Conservation (phyloP, 2,329 filamentous ascomycete species). For the Uncinocarpus reesii region DNA sequence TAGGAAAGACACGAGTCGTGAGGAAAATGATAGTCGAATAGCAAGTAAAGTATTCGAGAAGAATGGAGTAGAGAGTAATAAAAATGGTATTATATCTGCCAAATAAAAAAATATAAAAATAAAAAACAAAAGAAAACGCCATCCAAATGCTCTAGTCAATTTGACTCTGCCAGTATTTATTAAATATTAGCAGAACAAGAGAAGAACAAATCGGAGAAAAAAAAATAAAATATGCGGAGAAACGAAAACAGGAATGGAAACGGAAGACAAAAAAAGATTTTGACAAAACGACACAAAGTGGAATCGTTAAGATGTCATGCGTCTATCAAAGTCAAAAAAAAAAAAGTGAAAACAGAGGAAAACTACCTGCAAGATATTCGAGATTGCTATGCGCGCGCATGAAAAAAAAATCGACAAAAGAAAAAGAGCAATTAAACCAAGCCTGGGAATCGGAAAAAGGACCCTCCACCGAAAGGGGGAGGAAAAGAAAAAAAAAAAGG, state of each 20-base stretch:
- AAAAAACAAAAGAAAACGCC: constrained; percentile 8
- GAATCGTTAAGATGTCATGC: constrained; percentile 12
- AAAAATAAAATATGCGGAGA: background rate
- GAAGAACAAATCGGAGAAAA: background rate
- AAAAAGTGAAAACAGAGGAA: background rate
- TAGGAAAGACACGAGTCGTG: background rate
- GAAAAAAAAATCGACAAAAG: background rate
- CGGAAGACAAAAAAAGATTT: background rate
- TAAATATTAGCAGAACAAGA: constrained; percentile 7
- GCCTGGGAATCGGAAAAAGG: background rate
- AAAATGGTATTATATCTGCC: background rate
- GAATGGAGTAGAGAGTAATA: background rate
- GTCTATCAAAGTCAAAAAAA: constrained; percentile 11
- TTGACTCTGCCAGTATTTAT: constrained; percentile 8
- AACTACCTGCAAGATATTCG: background rate
- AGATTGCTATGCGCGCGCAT: background rate
- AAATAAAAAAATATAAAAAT: background rate
- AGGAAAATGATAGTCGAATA: background rate
- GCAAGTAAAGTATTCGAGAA: background rate
- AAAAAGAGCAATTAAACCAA: too few species aligned
- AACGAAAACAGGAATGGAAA: background rate
- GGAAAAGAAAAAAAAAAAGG: background rate
- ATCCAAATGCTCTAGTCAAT: constrained; percentile 14
- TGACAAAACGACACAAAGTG: background rate
- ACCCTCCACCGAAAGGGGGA: too few species aligned